phyloP scores from a whole-genome alignment of 495 filamentous ascomycete species.

The Xylaria sp. region DNA sequence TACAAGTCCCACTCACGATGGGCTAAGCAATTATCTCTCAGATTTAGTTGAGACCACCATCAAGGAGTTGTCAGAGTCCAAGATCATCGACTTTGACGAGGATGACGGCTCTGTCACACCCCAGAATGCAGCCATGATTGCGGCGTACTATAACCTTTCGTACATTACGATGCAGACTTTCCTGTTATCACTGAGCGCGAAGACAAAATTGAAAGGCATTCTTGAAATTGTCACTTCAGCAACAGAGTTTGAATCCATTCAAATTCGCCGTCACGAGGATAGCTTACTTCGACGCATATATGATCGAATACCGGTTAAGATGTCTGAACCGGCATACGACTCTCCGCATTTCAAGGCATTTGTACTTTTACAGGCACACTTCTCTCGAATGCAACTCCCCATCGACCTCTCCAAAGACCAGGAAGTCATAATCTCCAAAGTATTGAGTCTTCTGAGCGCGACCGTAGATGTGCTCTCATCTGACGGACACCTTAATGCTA shows the following conservation, averaged over 20 bases:
- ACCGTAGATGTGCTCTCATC: conserved; percentile 95
- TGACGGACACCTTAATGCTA: conserved; percentile 94
- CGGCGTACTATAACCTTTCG: conserved; percentile 98
- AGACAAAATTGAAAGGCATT: conserved; percentile 93
- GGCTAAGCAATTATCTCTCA: conserved; percentile 90
- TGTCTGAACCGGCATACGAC: conserved; percentile 82
- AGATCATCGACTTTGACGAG: conserved; percentile 96
- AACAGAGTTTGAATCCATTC: conserved; percentile 93
- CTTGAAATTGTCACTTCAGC: conserved; percentile 97
- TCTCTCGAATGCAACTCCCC: conserved; percentile 94
- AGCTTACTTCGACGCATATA: conserved; percentile 89
- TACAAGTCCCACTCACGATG: conserved; percentile 88
- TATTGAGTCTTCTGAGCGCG: conserved; percentile 87
- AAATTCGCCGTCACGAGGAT: conserved; percentile 93
- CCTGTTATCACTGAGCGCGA: conserved; percentile 87
- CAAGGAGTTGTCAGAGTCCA: conserved; percentile 89
- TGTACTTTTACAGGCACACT: conserved; percentile 94
- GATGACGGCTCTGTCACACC: conserved; percentile 92
- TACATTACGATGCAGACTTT: conserved; percentile 99
- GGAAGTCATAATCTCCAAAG: conserved; percentile 82
- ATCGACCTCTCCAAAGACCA: conserved; percentile 98
- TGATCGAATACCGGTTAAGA: conserved; percentile 93
- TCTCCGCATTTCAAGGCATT: conserved; percentile 99
- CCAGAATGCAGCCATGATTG: conserved; percentile 96
- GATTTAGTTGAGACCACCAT: conserved; percentile 93